These are phyloP conservation scores for Geranium brycei DNA, from an alignment of 345 rosid genomes.

Conservation along the genomic window DNA sequence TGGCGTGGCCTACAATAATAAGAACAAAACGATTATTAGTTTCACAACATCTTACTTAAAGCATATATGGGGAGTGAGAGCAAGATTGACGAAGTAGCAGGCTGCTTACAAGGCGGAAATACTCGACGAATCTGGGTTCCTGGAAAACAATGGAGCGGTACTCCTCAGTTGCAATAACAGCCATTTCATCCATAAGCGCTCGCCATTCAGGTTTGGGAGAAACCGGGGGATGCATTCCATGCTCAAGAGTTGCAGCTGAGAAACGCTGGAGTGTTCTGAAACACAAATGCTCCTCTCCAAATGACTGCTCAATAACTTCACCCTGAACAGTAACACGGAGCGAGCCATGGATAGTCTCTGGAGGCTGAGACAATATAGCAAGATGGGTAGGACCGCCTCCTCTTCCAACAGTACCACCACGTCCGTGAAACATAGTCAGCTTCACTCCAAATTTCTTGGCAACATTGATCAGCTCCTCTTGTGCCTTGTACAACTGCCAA, in stretches of 20 bases:
- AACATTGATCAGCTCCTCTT: constrained; percentile 86
- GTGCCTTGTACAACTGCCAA: constrained; percentile 96
- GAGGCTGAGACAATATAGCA: constrained; percentile 99
- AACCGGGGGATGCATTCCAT: constrained; percentile 84
- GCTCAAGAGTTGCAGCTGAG: constrained; percentile 95
- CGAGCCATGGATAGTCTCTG: constrained; percentile 93
- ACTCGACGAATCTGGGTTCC: constrained; percentile 90
- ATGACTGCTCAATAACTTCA: constrained; percentile 91
- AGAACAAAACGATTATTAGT: constrained; percentile 3
- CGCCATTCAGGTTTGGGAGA: constrained; percentile 98
- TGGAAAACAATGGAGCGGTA: constrained; percentile 79
- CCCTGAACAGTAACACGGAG: constrained; percentile 93
- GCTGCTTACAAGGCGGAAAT: constrained; percentile 86
- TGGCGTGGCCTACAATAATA: constrained; percentile 70
- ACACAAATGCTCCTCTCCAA: constrained; percentile 91
- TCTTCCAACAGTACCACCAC: constrained; percentile 98
- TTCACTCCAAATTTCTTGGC: constrained; percentile 77
- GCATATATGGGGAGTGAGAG: no score
- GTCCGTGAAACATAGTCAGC: constrained; percentile 99
- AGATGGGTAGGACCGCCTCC: constrained; percentile 99
- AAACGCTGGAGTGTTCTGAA: constrained; percentile 93
- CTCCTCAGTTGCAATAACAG: constrained; percentile 73
- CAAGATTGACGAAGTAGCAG: no score
- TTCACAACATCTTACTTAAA: no score
- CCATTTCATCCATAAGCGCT: constrained; percentile 77